phyloP scores from a whole-genome alignment of 371 early-diverging fungal genomes.

The Mucor ambiguus region DNA sequence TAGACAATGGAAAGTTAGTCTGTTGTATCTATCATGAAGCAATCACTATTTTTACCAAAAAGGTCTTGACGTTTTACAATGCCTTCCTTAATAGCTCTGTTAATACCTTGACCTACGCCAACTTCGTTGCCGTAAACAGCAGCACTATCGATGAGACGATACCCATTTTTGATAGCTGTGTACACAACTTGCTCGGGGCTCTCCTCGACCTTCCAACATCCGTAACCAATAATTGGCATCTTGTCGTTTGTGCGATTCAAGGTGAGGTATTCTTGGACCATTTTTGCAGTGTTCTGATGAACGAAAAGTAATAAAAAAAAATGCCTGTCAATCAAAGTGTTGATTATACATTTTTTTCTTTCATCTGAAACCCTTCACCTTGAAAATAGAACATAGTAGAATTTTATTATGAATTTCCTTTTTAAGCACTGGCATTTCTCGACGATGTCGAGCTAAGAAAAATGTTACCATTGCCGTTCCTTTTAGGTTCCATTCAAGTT shows the following conservation, averaged over 20 bases:
- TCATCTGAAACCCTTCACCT: not conserved
- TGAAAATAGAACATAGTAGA: not conserved
- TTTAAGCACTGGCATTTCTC: not conserved
- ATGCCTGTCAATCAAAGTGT: not conserved
- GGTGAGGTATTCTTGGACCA: constrained; percentile 20
- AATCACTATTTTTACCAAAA: constrained; percentile 42
- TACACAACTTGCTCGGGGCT: constrained; percentile 48
- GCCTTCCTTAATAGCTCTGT: constrained; percentile 54
- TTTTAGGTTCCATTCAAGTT: not conserved
- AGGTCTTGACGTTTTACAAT: constrained; percentile 62
- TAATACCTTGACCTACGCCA: constrained; percentile 66
- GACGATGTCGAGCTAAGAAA: not conserved
- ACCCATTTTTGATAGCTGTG: constrained; percentile 51
- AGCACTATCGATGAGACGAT: constrained; percentile 51
- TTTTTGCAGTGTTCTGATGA: constrained; percentile 32
- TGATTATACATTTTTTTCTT: not conserved
- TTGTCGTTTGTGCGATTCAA: constrained; percentile 46
- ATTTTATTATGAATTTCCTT: not conserved
- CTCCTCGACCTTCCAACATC: constrained; percentile 36
- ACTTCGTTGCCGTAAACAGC: constrained; percentile 66
- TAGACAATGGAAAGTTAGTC: constrained; percentile 21
- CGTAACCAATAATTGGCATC: constrained; percentile 49
- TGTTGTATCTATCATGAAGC: constrained; percentile 9
- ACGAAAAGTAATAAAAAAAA: constrained; percentile 11
- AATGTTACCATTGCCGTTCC: not conserved